These are phyloP conservation scores for Selaginella moellendorffii DNA, from an alignment of 75 land plant species.

Conservation along the genomic window DNA sequence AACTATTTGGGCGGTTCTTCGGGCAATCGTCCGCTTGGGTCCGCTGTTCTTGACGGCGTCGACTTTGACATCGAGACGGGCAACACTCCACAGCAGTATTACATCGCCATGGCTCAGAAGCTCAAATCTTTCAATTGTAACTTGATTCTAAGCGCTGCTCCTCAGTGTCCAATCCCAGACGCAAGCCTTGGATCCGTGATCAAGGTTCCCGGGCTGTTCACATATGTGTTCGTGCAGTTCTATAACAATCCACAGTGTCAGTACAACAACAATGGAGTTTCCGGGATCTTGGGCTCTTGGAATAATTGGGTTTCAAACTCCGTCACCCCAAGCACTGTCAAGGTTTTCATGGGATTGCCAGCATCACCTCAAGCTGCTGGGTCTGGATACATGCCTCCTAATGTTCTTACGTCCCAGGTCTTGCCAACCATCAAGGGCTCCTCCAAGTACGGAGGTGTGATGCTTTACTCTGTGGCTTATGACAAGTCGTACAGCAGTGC, in stretches of 20 bases:
- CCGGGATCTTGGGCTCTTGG: not conserved
- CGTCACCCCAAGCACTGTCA: slow-evolving; percentile 1
- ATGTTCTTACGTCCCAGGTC: not conserved
- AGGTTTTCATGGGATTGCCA: slow-evolving; percentile 2
- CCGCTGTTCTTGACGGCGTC: slow-evolving; percentile 6
- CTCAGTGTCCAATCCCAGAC: not conserved
- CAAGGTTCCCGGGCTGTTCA: not conserved
- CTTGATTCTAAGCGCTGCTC: slow-evolving; percentile 12
- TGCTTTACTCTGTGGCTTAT: not conserved
- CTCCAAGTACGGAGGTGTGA: slow-evolving; percentile 6
- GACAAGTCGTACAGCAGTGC: not conserved
- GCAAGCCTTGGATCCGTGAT: not conserved
- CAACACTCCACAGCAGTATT: not conserved
- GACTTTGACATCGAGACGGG: slow-evolving; percentile 8
- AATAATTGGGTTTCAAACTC: not conserved
- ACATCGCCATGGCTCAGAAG: not conserved
- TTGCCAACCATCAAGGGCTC: not conserved
- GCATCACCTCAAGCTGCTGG: not conserved
- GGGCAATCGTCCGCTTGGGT: not conserved
- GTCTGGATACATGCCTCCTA: not conserved
- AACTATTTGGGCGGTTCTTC: not conserved
- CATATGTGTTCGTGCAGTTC: slow-evolving; percentile 1
- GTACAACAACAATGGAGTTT: not conserved
- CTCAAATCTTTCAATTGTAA: not conserved
- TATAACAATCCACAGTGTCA: not conserved